Percentiles rank a stretch among this genome's conserved stretches.
Conservation (phyloP, 2,329 filamentous ascomycete species). For the Cytospora piceicola region DNA sequence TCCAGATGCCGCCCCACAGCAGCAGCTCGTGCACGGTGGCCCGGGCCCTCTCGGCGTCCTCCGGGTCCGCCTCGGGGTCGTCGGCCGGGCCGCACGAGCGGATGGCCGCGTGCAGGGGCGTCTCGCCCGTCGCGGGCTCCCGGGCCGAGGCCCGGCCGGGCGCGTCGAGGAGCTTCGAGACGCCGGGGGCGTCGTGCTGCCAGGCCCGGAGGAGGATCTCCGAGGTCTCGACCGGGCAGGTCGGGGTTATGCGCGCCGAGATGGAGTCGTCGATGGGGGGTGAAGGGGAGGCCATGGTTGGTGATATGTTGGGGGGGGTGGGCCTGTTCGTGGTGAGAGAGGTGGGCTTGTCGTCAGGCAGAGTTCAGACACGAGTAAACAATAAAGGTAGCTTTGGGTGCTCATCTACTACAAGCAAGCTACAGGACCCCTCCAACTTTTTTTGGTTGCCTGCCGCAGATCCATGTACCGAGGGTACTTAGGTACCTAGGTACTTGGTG, state of each 20-base stretch:
- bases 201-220: constrained; percentile 59
- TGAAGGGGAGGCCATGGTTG: constrained; percentile 33
- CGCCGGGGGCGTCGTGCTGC: constrained; percentile 64
- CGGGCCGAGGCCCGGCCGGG: constrained; percentile 73
- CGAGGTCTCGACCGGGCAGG: constrained; percentile 55
- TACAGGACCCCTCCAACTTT: too few relatives aligned
- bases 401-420: too few relatives aligned
- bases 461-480: background rate
- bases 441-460: too few relatives aligned
- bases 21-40: constrained; percentile 77
- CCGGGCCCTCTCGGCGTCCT: constrained; percentile 60
- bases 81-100: constrained; percentile 66
- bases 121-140: constrained; percentile 82
- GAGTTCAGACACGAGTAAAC: background rate
- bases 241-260: constrained; percentile 55
- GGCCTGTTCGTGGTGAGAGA: background rate
- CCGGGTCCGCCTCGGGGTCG: constrained; percentile 32
- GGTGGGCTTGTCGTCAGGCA: constrained; percentile 1
- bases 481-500: background rate
- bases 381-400: background rate
- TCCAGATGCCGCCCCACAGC: constrained; percentile 93
- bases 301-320: too few relatives aligned
- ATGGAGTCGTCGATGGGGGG: constrained; percentile 51
- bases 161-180: constrained; percentile 70
- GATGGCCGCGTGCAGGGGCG: constrained; percentile 88